Base-by-base conservation (phyloP, 768 basidiomycete genomes). In the Zangia roseola region DNA sequence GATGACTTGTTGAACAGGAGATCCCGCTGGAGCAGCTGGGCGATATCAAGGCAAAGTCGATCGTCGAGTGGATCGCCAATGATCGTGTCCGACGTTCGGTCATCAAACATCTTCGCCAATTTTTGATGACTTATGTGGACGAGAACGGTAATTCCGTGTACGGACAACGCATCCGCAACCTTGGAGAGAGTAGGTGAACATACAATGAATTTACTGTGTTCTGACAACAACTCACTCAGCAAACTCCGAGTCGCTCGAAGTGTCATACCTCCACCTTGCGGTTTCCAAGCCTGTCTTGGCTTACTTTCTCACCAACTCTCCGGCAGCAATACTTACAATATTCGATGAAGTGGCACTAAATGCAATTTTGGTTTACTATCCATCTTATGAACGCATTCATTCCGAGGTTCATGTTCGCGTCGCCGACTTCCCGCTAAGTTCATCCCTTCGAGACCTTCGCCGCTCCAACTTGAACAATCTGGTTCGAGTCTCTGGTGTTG, bases 321-420 rank as follows among this genome's bases (percentile, higher is more conserved):
- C 97, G 3, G 77, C 86, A 21, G 83, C 91, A 4, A 95, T 98
- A 90, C 82, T 99, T 35, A 76, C 82, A 45, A 90, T 97, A 47
- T 95, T 99, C 58, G 97, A 98, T 69, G 86, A 91, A 63, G 93
- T 98, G 45, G 97, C 97, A 0, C 78, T 98, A 31, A 86, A 87
- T 53, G 93, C 90, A 30, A 97, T 98, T 60, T 82, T 97, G 14
- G 86, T 97, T 47, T 97, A 91, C 69, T 99, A 94, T 68, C 94
- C 97, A 6, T 80, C 86, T 21, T 99, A 99, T 73, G 89, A 91
- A 58, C 92, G 93, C 34, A 99, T 99, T 58, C 97, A 98, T 67
- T 87, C 91, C 14, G 97, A 99, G 67, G 90, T 99, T 30, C 97
- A 99, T 70, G 94, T 97, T 58, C 89, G 97, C 49, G 91, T 98